Evolutionary conservation across 2,329 filamentous ascomycete species (phyloP).

Genomic region (Aspergillus fischeri): DNA sequence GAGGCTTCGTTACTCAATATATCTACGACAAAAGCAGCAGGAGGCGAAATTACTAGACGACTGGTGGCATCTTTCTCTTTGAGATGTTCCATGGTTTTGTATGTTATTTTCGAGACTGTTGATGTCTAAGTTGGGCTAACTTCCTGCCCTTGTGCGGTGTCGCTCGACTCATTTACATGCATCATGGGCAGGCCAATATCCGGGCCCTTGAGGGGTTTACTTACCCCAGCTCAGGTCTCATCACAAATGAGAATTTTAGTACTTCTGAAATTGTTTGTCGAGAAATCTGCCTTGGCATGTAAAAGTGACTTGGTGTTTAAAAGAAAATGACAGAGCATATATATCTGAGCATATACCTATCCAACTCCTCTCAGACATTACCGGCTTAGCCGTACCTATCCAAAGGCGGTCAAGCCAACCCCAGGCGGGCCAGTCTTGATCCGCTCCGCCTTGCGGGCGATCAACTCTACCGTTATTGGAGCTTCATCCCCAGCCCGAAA

Average conservation of each 20-base stretch:
- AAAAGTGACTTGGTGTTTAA: not conserved
- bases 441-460: not conserved
- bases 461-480: not conserved
- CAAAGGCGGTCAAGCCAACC: not conserved
- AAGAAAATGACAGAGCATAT: not conserved
- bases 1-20: not conserved
- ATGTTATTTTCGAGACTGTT: too few relatives aligned
- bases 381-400: not conserved
- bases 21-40: not conserved
- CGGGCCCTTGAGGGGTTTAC: too few relatives aligned
- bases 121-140: not conserved
- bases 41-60: not conserved
- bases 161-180: not conserved
- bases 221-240: not conserved
- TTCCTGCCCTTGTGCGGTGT: not conserved
- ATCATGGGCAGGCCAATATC: not conserved
- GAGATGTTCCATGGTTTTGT: not conserved
- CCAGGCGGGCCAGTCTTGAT: not conserved
- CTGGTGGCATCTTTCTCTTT: not conserved
- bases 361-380: not conserved
- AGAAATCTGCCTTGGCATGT: too few relatives aligned
- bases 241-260: not conserved
- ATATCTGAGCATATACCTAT: not conserved
- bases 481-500: not conserved
- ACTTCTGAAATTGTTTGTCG: not conserved